These are phyloP conservation scores for Acmispon strigosus DNA, from an alignment of 306 rosid genomes.

Conservation along the genomic window DNA sequence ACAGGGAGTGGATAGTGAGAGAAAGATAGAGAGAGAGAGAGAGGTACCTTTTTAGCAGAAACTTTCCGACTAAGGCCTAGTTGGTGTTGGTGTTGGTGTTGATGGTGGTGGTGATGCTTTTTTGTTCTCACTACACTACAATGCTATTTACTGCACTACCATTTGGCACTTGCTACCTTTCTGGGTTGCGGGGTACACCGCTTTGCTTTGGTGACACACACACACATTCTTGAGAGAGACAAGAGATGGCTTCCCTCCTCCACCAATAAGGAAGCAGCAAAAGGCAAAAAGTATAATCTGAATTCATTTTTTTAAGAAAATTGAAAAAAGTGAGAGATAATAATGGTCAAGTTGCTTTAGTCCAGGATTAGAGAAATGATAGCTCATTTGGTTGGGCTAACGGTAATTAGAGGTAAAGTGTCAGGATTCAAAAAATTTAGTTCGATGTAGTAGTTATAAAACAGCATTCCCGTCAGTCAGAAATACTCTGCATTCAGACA, in stretches of 20 bases:
- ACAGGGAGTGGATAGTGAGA: conserved; percentile 16
- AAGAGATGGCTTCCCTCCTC: conserved; percentile 39
- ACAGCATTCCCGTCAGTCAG: too few species aligned
- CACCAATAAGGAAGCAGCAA: conserved; percentile 46
- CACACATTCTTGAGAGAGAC: conserved; percentile 28
- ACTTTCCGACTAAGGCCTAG: conserved; percentile 71
- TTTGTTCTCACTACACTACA: conserved; percentile 15
- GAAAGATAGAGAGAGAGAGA: conserved; percentile 12
- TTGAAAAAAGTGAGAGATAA: not conserved
- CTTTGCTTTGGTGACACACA: conserved; percentile 19
- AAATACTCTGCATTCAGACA: too few species aligned
- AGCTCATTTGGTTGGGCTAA: too few species aligned
- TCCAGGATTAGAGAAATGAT: too few species aligned
- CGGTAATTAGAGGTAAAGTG: too few species aligned
- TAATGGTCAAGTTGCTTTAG: too few species aligned
- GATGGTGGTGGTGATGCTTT: conserved; percentile 32
- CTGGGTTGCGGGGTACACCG: conserved; percentile 17
- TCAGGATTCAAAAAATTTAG: too few species aligned
- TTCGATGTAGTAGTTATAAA: too few species aligned
- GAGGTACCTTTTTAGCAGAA: conserved; percentile 46
- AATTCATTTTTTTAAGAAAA: not conserved
- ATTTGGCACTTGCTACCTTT: conserved; percentile 37
- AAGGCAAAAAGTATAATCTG: conserved; percentile 3
- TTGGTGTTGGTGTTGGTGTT: conserved; percentile 26
- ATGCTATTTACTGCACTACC: conserved; percentile 16